Conservation (phyloP, 805 yeast genomes). For the Lachancea waltii region DNA sequence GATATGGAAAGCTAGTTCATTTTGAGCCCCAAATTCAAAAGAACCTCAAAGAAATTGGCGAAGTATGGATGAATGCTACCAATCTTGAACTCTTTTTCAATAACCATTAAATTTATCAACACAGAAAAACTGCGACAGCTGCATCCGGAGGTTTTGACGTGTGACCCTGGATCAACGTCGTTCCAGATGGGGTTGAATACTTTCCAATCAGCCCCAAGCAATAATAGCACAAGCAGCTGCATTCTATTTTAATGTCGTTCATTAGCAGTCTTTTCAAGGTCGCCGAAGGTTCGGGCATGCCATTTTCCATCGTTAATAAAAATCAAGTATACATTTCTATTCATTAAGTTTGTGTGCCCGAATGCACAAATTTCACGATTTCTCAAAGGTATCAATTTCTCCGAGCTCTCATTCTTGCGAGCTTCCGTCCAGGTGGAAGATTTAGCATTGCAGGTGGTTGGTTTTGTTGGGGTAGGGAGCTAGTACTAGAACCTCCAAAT, state of each 20-base stretch:
- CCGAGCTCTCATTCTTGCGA: slow-evolving; percentile 31
- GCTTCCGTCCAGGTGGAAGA: slow-evolving; percentile 18
- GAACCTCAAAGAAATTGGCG: background rate
- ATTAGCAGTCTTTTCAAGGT: too few relatives aligned
- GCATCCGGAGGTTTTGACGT: too few relatives aligned
- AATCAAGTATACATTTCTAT: too few relatives aligned
- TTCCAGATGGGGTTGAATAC: too few relatives aligned
- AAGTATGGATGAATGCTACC: slow-evolving; percentile 5
- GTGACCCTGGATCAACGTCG: too few relatives aligned
- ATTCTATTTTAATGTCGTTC: too few relatives aligned
- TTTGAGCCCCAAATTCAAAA: background rate
- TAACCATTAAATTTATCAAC: background rate
- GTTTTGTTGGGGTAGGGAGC: slow-evolving; percentile 3
- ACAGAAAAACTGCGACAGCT: background rate
- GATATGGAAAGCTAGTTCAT: background rate
- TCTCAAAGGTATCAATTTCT: slow-evolving; percentile 9
- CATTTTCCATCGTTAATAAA: too few relatives aligned
- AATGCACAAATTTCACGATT: too few relatives aligned
- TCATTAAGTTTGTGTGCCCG: too few relatives aligned
- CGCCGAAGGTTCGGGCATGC: too few relatives aligned
- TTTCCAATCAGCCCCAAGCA: too few relatives aligned
- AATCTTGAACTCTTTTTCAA: background rate
- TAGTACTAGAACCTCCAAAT: slow-evolving; percentile 8
- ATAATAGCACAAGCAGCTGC: too few relatives aligned
- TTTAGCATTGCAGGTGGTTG: slow-evolving; percentile 8